A percentile compares a stretch with the other conserved stretches of the same genome.
phyloP scores from a whole-genome alignment of 2,329 filamentous ascomycete genomes.

The Ilyonectria sp. region DNA sequence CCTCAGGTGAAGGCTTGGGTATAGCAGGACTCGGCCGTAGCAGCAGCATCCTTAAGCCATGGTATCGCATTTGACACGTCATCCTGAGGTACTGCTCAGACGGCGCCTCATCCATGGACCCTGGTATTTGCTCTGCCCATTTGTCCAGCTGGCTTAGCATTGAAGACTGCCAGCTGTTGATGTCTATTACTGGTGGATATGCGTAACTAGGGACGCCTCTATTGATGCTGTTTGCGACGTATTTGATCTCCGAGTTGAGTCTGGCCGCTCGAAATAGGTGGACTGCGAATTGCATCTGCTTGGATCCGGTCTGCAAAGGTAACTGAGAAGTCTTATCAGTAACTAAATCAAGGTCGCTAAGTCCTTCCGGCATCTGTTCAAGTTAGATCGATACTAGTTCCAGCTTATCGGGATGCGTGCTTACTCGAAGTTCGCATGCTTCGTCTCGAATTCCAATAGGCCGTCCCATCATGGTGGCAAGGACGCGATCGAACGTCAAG shows the following conservation, averaged over 20 bases:
- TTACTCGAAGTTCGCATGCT: constrained; percentile 66
- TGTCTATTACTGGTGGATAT: constrained; percentile 61
- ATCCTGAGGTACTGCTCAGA: constrained; percentile 45
- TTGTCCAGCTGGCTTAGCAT: constrained; percentile 57
- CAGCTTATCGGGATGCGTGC: neutral
- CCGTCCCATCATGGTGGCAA: constrained; percentile 70
- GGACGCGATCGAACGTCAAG: constrained; percentile 65
- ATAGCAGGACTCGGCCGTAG: constrained; percentile 67
- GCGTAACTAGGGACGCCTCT: constrained; percentile 63
- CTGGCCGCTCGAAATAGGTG: constrained; percentile 64
- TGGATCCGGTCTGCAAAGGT: neutral
- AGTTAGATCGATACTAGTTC: constrained; percentile 28
- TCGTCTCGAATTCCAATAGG: constrained; percentile 70
- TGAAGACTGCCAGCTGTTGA: constrained; percentile 62
- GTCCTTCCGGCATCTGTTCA: constrained; percentile 48
- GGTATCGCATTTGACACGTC: constrained; percentile 62
- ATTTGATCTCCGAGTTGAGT: constrained; percentile 72
- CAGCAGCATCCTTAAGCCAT: constrained; percentile 64
- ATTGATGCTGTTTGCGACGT: constrained; percentile 68
- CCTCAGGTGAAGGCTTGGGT: constrained; percentile 59
- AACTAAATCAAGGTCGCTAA: constrained; percentile 42
- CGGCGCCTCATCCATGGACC: constrained; percentile 11
- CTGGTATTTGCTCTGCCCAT: constrained; percentile 58
- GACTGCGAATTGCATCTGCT: constrained; percentile 59
- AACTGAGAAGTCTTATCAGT: neutral